Percentiles rank a stretch among this genome's conserved stretches.
phyloP scores from a whole-genome alignment of 1,284 basidiomycete genomes.

The Sphagnurus paluster region DNA sequence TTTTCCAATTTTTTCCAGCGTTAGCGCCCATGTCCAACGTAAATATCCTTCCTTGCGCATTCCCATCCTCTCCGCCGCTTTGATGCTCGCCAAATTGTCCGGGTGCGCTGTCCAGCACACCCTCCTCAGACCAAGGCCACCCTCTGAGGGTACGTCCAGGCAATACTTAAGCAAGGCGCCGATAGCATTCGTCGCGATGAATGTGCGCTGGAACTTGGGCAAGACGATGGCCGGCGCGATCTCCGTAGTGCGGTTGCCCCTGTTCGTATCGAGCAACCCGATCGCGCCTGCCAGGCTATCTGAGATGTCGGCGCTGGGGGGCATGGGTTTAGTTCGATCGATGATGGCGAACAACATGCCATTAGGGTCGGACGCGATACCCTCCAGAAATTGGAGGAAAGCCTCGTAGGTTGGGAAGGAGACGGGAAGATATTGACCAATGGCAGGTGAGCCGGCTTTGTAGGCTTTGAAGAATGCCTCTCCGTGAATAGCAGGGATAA shows the following conservation, averaged over 20 bases:
- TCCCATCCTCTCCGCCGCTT: constrained; percentile 57
- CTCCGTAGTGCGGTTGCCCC: constrained; percentile 35
- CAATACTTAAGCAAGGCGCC: constrained; percentile 57
- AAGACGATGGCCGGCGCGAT: constrained; percentile 43
- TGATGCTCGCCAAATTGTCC: constrained; percentile 49
- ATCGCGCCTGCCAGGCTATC: constrained; percentile 40
- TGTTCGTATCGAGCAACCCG: constrained; percentile 32
- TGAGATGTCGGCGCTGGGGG: constrained; percentile 16
- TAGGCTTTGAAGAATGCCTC: constrained; percentile 24
- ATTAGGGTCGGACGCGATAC: constrained; percentile 18
- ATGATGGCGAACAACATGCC: constrained; percentile 35
- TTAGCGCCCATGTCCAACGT: constrained; percentile 51
- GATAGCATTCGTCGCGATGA: constrained; percentile 60
- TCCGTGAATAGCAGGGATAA: constrained; percentile 33
- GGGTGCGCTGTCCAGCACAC: constrained; percentile 60
- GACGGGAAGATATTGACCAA: constrained; percentile 23
- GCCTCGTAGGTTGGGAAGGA: constrained; percentile 18
- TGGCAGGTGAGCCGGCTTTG: constrained; percentile 12
- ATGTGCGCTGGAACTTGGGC: constrained; percentile 56
- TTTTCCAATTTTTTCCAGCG: constrained; percentile 34
- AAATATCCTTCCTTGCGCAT: constrained; percentile 56
- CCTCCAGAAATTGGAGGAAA: constrained; percentile 22
- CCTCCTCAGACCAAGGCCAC: constrained; percentile 62
- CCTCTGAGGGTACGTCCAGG: constrained; percentile 45
- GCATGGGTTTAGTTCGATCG: constrained; percentile 31